Conservation (phyloP, 208 protist genomes). For the Crithidia mellificae region DNA sequence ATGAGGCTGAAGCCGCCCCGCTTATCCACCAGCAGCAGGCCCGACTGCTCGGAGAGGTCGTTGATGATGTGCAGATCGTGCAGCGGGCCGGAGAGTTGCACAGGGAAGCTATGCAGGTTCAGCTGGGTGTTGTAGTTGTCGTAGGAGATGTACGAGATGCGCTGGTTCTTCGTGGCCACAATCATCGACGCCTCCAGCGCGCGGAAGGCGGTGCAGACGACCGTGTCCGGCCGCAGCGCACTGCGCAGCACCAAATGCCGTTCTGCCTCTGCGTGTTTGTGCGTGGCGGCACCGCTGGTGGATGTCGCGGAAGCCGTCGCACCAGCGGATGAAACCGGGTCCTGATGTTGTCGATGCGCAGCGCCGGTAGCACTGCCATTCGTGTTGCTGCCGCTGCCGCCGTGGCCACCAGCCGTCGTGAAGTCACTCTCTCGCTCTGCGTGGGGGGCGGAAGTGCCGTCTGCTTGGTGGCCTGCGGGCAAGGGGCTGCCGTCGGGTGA, state of each 20-base stretch:
- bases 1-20: conserved; percentile 76
- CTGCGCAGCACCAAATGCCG: conserved; percentile 67
- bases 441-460: neutral
- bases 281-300: neutral
- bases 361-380: neutral
- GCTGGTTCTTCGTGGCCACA: conserved; percentile 69
- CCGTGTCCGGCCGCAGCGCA: conserved; percentile 52
- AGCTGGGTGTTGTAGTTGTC: conserved; percentile 70
- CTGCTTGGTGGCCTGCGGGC: neutral
- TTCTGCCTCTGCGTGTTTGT: conserved; percentile 18
- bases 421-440: neutral
- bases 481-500: conserved; percentile 9
- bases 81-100: conserved; percentile 59
- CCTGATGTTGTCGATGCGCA: neutral
- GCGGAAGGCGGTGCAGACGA: conserved; percentile 72
- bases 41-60: conserved; percentile 83
- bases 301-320: conserved; percentile 5
- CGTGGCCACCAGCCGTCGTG: neutral
- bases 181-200: conserved; percentile 77
- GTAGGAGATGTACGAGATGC: conserved; percentile 74
- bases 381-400: neutral
- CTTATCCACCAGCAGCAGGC: conserved; percentile 78
- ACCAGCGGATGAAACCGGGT: neutral
- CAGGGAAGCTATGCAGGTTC: conserved; percentile 62
- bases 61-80: conserved; percentile 82